Evolutionary conservation across 768 basidiomycete species (phyloP).

Genomic region (Coprinopsis cinerea): DNA sequence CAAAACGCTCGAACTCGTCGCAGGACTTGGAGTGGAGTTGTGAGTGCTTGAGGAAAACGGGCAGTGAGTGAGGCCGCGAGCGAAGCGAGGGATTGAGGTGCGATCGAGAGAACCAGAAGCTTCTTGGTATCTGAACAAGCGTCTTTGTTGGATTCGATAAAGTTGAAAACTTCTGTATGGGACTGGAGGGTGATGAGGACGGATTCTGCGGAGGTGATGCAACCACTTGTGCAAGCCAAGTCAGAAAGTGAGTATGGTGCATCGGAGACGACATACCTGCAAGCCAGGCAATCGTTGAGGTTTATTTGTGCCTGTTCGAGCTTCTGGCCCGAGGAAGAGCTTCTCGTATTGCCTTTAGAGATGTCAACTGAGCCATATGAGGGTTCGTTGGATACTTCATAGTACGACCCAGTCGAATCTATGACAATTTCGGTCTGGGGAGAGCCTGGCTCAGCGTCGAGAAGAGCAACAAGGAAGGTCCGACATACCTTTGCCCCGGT

Average conservation of each 20-base stretch:
- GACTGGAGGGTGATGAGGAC: constrained; percentile 95
- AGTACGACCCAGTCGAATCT: constrained; percentile 81
- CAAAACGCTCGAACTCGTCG: constrained; percentile 70
- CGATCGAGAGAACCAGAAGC: constrained; percentile 76
- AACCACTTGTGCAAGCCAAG: constrained; percentile 54
- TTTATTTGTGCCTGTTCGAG: constrained; percentile 93
- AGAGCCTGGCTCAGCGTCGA: not conserved
- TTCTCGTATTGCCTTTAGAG: constrained; percentile 2
- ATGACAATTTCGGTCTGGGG: constrained; percentile 87
- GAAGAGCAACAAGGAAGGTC: constrained; percentile 24
- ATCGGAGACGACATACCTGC: constrained; percentile 60
- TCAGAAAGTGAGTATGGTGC: not conserved
- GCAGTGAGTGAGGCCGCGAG: constrained; percentile 23
- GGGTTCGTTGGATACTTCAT: constrained; percentile 53
- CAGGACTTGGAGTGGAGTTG: constrained; percentile 53
- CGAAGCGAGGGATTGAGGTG: constrained; percentile 15
- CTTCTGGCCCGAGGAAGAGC: constrained; percentile 41
- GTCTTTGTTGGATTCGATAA: constrained; percentile 52
- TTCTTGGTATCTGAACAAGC: constrained; percentile 24
- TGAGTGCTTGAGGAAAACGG: constrained; percentile 33
- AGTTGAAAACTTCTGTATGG: constrained; percentile 84
- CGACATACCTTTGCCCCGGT: constrained; percentile 26
- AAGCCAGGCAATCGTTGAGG: constrained; percentile 95
- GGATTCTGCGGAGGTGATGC: constrained; percentile 97
- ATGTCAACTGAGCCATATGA: constrained; percentile 2